Conservation (phyloP, 441 rosid genomes). For the Populus hybrid region DNA sequence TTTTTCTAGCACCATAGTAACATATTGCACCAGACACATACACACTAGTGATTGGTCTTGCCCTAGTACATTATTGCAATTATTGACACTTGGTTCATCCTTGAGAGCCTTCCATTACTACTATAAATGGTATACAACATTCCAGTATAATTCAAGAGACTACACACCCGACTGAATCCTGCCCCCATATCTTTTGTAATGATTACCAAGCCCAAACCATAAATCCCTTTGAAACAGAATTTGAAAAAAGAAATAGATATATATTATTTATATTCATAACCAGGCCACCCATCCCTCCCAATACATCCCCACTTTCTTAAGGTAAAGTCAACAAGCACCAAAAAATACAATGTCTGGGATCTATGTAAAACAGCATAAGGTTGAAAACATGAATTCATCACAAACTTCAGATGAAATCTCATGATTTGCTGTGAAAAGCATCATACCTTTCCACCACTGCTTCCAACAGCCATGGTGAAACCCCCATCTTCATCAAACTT, state of each 20-base stretch:
- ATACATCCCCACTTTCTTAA: background rate
- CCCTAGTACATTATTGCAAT: background rate
- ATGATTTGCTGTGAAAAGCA: slow-evolving; percentile 6
- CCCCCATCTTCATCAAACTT: slow-evolving; percentile 76
- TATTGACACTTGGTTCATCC: background rate
- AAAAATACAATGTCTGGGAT: background rate
- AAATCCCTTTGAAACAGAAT: background rate
- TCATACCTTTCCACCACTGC: slow-evolving; percentile 82
- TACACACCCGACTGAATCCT: background rate
- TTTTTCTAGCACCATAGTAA: background rate
- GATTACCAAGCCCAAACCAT: background rate
- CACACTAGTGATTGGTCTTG: background rate
- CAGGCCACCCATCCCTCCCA: background rate
- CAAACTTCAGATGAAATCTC: background rate
- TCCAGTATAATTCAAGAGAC: background rate
- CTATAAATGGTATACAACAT: background rate
- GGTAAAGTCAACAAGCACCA: background rate
- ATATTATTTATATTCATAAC: background rate
- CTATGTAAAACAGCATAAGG: background rate
- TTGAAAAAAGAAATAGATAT: no score
- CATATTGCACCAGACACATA: background rate
- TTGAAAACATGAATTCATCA: background rate
- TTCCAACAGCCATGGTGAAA: slow-evolving; percentile 82
- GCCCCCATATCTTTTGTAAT: background rate
- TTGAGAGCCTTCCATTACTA: background rate